A percentile compares a stretch with the other conserved stretches of the same genome.
Evolutionary conservation across 768 basidiomycete species (phyloP).

Genomic region (Pluteus cervinus): DNA sequence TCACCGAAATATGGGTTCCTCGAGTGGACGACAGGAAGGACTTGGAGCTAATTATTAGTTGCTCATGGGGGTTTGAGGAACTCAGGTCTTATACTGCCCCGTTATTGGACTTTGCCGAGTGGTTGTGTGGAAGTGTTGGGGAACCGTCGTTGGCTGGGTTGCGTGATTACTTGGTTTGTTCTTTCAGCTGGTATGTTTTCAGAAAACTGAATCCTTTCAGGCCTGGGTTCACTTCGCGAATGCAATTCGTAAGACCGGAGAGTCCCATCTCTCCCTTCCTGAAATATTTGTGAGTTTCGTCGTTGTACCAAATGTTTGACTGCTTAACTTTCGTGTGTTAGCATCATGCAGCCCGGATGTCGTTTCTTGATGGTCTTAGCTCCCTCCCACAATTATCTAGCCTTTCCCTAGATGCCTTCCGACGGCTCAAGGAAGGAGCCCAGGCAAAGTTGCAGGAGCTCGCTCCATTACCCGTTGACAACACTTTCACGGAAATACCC

Average conservation of each 20-base stretch:
- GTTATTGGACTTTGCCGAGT: slow-evolving; percentile 75
- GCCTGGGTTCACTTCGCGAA: slow-evolving; percentile 94
- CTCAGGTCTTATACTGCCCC: slow-evolving; percentile 50
- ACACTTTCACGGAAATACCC: slow-evolving; percentile 17
- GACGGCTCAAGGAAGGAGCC: slow-evolving; percentile 58
- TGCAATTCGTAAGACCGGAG: slow-evolving; percentile 42
- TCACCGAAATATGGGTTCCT: slow-evolving; percentile 99
- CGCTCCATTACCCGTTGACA: slow-evolving; percentile 36
- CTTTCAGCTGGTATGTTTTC: background rate
- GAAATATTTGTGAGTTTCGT: slow-evolving; percentile 61
- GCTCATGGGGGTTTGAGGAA: slow-evolving; percentile 54
- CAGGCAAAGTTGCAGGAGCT: slow-evolving; percentile 46
- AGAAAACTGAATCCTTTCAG: slow-evolving; percentile 30
- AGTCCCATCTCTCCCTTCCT: slow-evolving; percentile 13
- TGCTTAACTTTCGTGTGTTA: slow-evolving; percentile 23
- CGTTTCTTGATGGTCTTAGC: slow-evolving; percentile 82
- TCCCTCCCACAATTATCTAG: slow-evolving; percentile 69
- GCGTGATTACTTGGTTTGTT: slow-evolving; percentile 80
- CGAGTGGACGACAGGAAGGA: slow-evolving; percentile 68
- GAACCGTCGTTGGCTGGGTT: slow-evolving; percentile 68
- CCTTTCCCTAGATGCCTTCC: slow-evolving; percentile 54
- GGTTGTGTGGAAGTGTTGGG: slow-evolving; percentile 60
- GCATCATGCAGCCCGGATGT: slow-evolving; percentile 94
- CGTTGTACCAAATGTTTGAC: background rate
- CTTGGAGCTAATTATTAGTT: slow-evolving; percentile 69